Conservation (phyloP, 176 grass and related monocot genomes). For the Avena eriantha region DNA sequence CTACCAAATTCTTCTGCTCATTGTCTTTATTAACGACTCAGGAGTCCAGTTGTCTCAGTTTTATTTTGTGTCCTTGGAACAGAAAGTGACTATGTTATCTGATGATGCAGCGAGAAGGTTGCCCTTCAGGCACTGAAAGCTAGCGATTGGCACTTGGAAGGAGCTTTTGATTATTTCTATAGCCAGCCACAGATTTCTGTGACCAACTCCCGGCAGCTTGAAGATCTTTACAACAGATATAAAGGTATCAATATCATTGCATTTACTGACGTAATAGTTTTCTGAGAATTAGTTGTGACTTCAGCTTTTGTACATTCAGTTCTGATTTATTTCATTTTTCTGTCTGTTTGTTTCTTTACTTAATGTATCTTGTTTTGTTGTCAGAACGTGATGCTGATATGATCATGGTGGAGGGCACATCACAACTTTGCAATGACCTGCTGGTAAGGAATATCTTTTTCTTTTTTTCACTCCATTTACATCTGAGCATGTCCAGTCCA, state of each 20-base stretch:
- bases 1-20: background rate
- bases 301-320: conserved; percentile 12
- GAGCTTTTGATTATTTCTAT: conserved; percentile 98
- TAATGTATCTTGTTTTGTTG: conserved; percentile 40
- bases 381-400: conserved; percentile 92
- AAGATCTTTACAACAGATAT: conserved; percentile 91
- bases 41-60: conserved; percentile 5
- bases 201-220: conserved; percentile 75
- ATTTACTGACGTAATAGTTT: background rate
- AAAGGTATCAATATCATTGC: conserved; percentile 64
- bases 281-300: background rate
- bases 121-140: conserved; percentile 95
- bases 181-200: conserved; percentile 89
- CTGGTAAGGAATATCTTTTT: conserved; percentile 49
- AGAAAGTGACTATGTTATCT: conserved; percentile 11
- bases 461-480: conserved; percentile 17
- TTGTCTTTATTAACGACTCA: conserved; percentile 19
- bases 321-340: conserved; percentile 4
- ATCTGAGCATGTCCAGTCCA: conserved; percentile 8
- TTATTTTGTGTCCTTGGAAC: background rate
- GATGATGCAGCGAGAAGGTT: conserved; percentile 81
- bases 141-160: conserved; percentile 99
- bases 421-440: conserved; percentile 94
- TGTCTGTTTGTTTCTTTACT: conserved; percentile 1
- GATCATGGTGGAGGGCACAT: conserved; percentile 92